Base-by-base conservation (phyloP, 352 stramenopile species). In the Pythium rishiriense region DNA sequence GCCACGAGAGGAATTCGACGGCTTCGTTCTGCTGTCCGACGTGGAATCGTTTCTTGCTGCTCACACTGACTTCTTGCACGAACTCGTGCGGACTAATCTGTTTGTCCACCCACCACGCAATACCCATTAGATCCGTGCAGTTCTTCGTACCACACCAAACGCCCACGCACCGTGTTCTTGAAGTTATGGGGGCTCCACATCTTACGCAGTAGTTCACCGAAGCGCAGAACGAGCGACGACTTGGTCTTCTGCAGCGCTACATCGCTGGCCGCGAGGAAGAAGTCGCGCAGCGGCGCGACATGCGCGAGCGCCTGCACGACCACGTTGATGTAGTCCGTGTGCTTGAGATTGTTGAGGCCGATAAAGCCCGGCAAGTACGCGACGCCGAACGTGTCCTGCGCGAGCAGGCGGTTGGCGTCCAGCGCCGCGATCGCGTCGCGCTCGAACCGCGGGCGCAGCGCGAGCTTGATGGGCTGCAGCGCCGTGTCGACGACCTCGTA, bases 101-200 rank as follows among this genome's bases (percentile, higher is more conserved):
- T 50, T 21, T 12, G 31, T 51, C 50, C 31, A 59, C 24, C 24
- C 22, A 56, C 25, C n/a, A 26, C 29, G 19, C 1, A 25, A 55
- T 12, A 28, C 17, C 24, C 28, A 25, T 7, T 15, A 24, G 22
- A 29, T 39, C 9, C 11, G 33, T 3, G 33, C 33, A 39, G 10
- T 4, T 14, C 11, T 39, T 14, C 33, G n/a, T 4, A 37, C 21
- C n/a, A 39, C 14, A 35, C 5, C 10, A 26, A 37, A 12, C 28
- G 42, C 11, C 6, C 15, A 51, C 92, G 78, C n/a, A 99, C 93
- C 66, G 90, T 96, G 64, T 93, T 97, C 80, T 99, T 99, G 74
- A 99, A 99, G 60, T 98, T 98, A 72, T 98, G 86, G 7, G 94
- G 81, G 46, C 87, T 98, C 98, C 98, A 99, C 65, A 99, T 95